A percentile compares a stretch with the other conserved stretches of the same genome.
Conservation (phyloP, 208 protist genomes). For the Leishmania major region DNA sequence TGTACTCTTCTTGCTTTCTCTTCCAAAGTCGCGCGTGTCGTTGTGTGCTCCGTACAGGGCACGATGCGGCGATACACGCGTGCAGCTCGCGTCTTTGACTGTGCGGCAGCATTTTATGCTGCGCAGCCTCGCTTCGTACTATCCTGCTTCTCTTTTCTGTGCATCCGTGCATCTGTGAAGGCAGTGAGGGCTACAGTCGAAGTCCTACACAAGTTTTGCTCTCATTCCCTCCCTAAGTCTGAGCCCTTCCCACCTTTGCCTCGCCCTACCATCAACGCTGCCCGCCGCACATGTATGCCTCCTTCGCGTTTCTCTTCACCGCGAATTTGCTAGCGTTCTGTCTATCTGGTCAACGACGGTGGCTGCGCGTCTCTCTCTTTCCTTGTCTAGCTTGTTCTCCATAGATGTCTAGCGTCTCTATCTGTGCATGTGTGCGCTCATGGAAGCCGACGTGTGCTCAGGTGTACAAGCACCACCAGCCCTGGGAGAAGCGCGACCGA, state of each 20-base stretch:
- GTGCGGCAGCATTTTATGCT: neutral
- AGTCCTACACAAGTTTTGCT: neutral
- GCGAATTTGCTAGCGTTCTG: neutral
- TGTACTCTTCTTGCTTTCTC: neutral
- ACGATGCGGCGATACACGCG: too few species aligned
- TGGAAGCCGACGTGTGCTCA: neutral
- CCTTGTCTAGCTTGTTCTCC: neutral
- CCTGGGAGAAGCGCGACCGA: neutral
- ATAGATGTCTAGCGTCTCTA: neutral
- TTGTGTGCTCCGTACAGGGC: neutral
- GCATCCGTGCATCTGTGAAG: neutral
- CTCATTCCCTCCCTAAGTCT: too few species aligned
- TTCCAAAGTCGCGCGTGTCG: neutral
- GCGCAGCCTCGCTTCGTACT: neutral
- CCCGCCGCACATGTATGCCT: neutral
- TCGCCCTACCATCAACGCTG: neutral
- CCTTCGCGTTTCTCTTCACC: neutral
- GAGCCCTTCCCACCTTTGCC: neutral
- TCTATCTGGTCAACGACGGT: neutral
- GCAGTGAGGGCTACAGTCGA: neutral
- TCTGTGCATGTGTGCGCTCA: neutral
- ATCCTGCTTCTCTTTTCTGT: neutral
- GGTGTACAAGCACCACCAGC: neutral
- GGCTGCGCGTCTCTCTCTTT: neutral
- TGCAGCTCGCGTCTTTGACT: neutral